Conservation (phyloP, 225 moss, liverwort and hornwort genomes). For the Marchantia polymorpha region DNA sequence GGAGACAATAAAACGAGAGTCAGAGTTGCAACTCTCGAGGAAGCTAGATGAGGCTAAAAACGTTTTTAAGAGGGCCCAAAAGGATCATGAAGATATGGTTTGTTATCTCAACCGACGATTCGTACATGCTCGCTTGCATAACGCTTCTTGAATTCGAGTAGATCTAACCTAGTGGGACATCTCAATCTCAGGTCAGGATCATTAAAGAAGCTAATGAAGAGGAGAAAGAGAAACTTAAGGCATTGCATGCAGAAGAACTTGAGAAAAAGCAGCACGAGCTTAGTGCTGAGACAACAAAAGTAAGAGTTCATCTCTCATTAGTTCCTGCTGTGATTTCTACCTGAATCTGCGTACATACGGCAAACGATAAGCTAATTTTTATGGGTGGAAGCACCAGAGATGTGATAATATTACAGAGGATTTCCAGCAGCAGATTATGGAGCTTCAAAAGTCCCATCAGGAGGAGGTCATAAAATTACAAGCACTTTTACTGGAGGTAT, state of each 20-base stretch:
- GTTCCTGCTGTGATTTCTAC: neutral
- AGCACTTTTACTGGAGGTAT: slow-evolving; percentile 28
- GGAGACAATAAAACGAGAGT: slow-evolving; percentile 22
- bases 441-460: slow-evolving; percentile 17
- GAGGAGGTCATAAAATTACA: slow-evolving; percentile 19
- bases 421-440: slow-evolving; percentile 14
- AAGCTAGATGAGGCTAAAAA: slow-evolving; percentile 24
- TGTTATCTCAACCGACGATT: neutral
- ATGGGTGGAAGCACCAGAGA: neutral
- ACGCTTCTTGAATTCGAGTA: neutral
- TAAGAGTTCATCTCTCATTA: neutral
- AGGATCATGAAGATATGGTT: slow-evolving; percentile 27
- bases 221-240: slow-evolving; percentile 19
- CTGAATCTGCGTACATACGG: neutral
- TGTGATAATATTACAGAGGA: neutral
- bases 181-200: slow-evolving; percentile 14
- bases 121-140: neutral
- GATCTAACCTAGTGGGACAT: neutral
- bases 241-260: slow-evolving; percentile 23
- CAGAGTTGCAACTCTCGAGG: slow-evolving; percentile 1
- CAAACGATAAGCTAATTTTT: neutral
- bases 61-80: slow-evolving; percentile 17
- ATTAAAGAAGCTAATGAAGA: slow-evolving; percentile 18
- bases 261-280: slow-evolving; percentile 15
- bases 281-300: slow-evolving; percentile 23